Base-by-base conservation (phyloP, 176 grass and related monocot genomes). In the Alopecurus myosuroides region DNA sequence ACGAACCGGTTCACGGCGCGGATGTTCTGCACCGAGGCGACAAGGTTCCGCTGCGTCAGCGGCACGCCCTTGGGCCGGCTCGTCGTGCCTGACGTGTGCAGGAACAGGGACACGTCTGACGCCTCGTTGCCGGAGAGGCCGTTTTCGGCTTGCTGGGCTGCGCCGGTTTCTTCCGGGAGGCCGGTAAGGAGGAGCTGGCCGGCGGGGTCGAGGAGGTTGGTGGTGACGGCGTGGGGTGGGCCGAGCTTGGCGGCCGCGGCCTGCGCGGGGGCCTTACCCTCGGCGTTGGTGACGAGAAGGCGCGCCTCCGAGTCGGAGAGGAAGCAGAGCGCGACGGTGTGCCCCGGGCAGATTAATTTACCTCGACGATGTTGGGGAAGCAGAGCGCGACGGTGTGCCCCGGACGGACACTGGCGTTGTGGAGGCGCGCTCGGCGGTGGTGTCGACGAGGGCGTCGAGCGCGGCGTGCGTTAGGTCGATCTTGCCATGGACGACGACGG, bases 31-130 rank as follows among this genome's bases (percentile, higher is more conserved):
- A 94, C 91, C 5, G 96, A 95, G 11, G 93, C 83, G 9, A 88
- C 93, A 18, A 98, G 93, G 88, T 95, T 98, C 37, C 45, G 74
- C 82, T 98, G 96, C 57, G 88, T 92, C 0, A 98, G 88, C 0
- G 93, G 96, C 2, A 98, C 96, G 0, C 93, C 96, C 83, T 98
- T 98, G 45, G 93, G 96, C 3, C 96, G 89, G 82, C 96, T 98
- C 28, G 96, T 98, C 17, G 93, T 98, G 36, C 96, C 93, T 13
- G 96, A 98, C 46, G 96, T 98, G 85, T 98, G 96, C 33, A 98
- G 87, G 77, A 98, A 98, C 40, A 98, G 87, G 0, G 93, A 93
- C 17, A 86, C 77, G 52, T 98, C 95, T 3, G 84, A 70, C 0
- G 88, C 10, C 0, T 84, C 88, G 85, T 97, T 94, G 3, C 9